These are phyloP conservation scores for Neurospora pannonica DNA, from an alignment of 495 filamentous ascomycete genomes.

Conservation along the genomic window DNA sequence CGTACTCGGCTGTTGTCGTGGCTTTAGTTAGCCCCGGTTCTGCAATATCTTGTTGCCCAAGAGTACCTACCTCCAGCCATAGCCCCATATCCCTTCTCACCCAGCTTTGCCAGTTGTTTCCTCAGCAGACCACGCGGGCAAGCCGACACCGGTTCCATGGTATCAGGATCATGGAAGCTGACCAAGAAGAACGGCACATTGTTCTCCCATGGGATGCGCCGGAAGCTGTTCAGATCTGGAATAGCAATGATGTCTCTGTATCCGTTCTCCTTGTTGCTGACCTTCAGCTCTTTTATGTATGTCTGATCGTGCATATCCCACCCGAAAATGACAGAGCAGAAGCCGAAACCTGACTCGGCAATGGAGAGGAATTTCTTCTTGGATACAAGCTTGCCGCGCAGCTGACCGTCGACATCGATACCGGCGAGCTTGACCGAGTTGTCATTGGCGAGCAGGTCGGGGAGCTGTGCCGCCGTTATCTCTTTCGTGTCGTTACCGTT, in stretches of 20 bases:
- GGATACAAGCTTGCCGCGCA: conserved; percentile 89
- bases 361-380: conserved; percentile 94
- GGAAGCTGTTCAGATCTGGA: conserved; percentile 70
- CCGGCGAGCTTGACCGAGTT: conserved; percentile 86
- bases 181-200: conserved; percentile 88
- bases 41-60: not conserved
- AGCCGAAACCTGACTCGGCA: conserved; percentile 77
- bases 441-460: conserved; percentile 61
- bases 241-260: conserved; percentile 83
- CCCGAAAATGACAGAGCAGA: conserved; percentile 93
- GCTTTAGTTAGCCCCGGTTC: conserved; percentile 1
- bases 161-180: conserved; percentile 73
- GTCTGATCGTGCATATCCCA: conserved; percentile 98
- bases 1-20: conserved; percentile 67
- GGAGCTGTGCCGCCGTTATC: conserved; percentile 52
- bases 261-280: conserved; percentile 89
- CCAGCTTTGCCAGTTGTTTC: conserved; percentile 55
- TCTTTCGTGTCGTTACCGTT: not conserved
- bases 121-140: conserved; percentile 74
- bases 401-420: conserved; percentile 79
- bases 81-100: conserved; percentile 57
- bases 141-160: conserved; percentile 59
- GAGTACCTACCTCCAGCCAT: conserved; percentile 82
- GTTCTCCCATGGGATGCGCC: conserved; percentile 92
- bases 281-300: conserved; percentile 72